These are phyloP conservation scores for Lactifluus piperatus DNA, from an alignment of 768 basidiomycete genomes.

Conservation along the genomic window DNA sequence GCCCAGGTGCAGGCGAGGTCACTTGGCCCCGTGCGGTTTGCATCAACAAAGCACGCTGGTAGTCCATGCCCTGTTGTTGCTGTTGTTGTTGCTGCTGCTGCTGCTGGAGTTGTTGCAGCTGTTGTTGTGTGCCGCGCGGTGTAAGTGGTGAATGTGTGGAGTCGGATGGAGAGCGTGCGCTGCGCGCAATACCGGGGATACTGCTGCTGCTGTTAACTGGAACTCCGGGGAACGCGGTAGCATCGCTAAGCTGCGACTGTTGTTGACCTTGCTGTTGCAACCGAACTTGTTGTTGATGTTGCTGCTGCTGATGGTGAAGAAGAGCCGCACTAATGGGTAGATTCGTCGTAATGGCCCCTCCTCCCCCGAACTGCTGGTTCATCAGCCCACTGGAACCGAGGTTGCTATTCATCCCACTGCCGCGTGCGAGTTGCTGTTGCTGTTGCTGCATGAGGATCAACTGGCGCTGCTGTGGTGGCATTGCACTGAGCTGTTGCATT, in stretches of 20 bases:
- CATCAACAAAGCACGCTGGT: conserved; percentile 16
- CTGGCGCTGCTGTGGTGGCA: conserved; percentile 36
- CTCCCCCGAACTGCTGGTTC: conserved; percentile 13
- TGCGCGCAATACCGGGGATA: conserved; percentile 69
- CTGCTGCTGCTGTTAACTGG: conserved; percentile 23
- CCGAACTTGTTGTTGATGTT: conserved; percentile 40
- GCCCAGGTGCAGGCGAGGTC: conserved; percentile 1
- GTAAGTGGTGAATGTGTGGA: conserved; percentile 38
- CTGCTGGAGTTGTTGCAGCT: conserved; percentile 24
- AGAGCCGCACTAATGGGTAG: conserved; percentile 2
- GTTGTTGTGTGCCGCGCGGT: conserved; percentile 24
- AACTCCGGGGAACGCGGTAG: conserved; percentile 39
- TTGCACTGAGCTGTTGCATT: conserved; percentile 21
- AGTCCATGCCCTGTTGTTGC: conserved; percentile 10
- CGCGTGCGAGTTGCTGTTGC: conserved; percentile 16
- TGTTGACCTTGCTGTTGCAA: conserved; percentile 23
- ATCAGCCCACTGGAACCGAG: conserved; percentile 9
- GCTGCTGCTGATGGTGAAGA: conserved; percentile 25
- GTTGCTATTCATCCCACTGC: conserved; percentile 1
- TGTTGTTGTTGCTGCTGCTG: conserved; percentile 25
- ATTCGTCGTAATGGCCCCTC: background rate
- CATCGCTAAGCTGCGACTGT: conserved; percentile 23
- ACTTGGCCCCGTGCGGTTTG: conserved; percentile 1
- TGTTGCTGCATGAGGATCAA: conserved; percentile 36
- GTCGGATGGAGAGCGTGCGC: conserved; percentile 68